These are phyloP conservation scores for Vitis hybrid DNA, from an alignment of 177 flowering plant species.

Conservation along the genomic window DNA sequence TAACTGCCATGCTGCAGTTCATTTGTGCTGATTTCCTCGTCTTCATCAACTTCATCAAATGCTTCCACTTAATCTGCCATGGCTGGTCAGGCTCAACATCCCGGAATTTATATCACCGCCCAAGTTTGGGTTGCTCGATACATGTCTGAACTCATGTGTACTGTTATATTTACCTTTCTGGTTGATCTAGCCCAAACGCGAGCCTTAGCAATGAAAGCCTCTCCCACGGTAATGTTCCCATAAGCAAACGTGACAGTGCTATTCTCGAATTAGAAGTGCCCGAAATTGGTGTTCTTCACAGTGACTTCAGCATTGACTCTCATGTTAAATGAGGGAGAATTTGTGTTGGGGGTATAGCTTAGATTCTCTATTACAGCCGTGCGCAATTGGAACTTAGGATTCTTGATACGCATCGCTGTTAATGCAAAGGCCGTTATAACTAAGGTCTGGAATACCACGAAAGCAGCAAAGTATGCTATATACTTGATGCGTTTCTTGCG, in stretches of 20 bases:
- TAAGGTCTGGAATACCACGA: conserved; percentile 5
- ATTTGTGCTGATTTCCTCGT: conserved; percentile 13
- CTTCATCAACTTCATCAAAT: conserved; percentile 9
- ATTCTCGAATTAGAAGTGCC: neutral
- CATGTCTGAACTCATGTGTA: neutral
- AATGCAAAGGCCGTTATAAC: conserved; percentile 4
- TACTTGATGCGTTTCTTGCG: conserved; percentile 6
- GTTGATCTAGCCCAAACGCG: conserved; percentile 9
- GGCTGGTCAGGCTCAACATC: conserved; percentile 9
- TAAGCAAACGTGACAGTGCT: conserved; percentile 6
- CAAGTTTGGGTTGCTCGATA: neutral
- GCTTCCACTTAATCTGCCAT: conserved; percentile 14
- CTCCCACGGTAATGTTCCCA: conserved; percentile 8
- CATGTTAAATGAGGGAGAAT: neutral
- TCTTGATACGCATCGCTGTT: neutral
- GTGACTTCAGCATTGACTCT: neutral
- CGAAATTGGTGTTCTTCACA: conserved; percentile 12
- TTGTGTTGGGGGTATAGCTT: neutral
- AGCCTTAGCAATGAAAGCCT: conserved; percentile 1
- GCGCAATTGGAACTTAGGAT: conserved; percentile 5
- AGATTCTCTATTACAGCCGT: no score
- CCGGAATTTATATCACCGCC: conserved; percentile 11
- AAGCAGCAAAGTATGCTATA: neutral
- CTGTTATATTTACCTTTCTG: conserved; percentile 5
- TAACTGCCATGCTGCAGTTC: conserved; percentile 15